A percentile compares a stretch with the other conserved stretches of the same genome.
These are phyloP conservation scores for Aspergillus nomiae DNA, from an alignment of 2,329 filamentous ascomycete species.

Conservation along the genomic window DNA sequence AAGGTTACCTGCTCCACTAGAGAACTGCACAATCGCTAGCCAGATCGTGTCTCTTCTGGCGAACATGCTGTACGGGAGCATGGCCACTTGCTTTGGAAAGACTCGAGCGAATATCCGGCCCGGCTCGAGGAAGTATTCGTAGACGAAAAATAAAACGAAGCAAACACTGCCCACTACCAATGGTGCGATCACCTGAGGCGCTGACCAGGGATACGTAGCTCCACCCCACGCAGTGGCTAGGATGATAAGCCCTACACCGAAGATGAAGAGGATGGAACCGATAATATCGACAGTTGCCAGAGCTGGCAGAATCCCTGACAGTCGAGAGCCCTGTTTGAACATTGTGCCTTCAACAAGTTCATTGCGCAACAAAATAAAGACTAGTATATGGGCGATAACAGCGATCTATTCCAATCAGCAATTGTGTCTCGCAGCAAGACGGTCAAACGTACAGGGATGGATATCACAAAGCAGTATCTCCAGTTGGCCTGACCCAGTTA, in stretches of 20 bases:
- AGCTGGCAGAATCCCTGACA: conserved; percentile 45
- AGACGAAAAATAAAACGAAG: conserved; percentile 48
- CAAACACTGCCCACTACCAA: conserved; percentile 51
- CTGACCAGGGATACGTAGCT: conserved; percentile 55
- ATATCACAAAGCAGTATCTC: conserved; percentile 69
- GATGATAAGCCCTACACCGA: conserved; percentile 57
- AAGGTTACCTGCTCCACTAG: conserved; percentile 53
- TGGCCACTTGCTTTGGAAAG: conserved; percentile 60
- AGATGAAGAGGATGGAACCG: conserved; percentile 59
- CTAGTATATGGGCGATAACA: conserved; percentile 53
- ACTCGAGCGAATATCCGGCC: conserved; percentile 48
- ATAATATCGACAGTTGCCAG: conserved; percentile 59
- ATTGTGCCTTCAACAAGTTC: conserved; percentile 58
- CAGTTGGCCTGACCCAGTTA: conserved; percentile 51
- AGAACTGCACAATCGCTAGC: conserved; percentile 65
- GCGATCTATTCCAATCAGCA: conserved; percentile 38
- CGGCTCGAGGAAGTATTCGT: conserved; percentile 59
- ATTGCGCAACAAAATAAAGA: conserved; percentile 60
- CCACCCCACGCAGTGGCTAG: conserved; percentile 61
- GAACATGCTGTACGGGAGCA: conserved; percentile 66
- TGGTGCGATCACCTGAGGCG: conserved; percentile 52
- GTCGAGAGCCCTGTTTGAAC: conserved; percentile 37
- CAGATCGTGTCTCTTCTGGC: conserved; percentile 59
- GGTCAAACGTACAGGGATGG: conserved; percentile 56
- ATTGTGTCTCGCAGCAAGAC: conserved; percentile 28